Evolutionary conservation across 345 rosid species (phyloP).

Genomic region (Abelmoschus esculentus): DNA sequence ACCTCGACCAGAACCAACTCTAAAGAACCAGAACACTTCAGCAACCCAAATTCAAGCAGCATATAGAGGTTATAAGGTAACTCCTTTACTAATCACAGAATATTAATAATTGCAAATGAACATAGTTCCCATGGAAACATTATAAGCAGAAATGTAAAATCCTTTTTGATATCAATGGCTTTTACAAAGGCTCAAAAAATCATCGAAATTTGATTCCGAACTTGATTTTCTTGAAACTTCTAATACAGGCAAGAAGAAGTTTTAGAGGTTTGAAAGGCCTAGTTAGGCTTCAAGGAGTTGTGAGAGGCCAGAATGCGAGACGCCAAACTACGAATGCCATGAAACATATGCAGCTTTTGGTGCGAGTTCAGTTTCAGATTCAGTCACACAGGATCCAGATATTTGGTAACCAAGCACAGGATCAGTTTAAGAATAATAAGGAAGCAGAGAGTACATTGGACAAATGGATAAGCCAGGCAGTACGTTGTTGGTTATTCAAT

Average conservation of each 20-base stretch:
- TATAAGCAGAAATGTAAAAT: too few relatives aligned
- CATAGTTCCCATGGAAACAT: too few relatives aligned
- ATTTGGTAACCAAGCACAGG: conserved; percentile 69
- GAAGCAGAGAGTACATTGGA: conserved; percentile 48
- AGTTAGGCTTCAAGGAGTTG: conserved; percentile 95
- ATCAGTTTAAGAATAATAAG: conserved; percentile 25
- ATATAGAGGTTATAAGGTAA: conserved; percentile 82
- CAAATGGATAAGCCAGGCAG: conserved; percentile 48
- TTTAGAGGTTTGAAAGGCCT: conserved; percentile 89
- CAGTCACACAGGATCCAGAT: conserved; percentile 87
- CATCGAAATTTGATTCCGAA: neutral
- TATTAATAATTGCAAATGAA: too few relatives aligned
- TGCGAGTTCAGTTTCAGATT: conserved; percentile 90
- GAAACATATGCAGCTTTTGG: conserved; percentile 90
- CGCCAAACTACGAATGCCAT: conserved; percentile 83
- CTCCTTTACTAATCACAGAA: conserved; percentile 7
- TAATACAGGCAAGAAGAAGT: conserved; percentile 77
- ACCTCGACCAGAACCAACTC: conserved; percentile 58
- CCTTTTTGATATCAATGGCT: too few relatives aligned
- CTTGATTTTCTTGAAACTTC: conserved; percentile 7
- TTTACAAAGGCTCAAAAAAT: too few relatives aligned
- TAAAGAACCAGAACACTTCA: conserved; percentile 44
- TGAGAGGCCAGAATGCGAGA: conserved; percentile 79
- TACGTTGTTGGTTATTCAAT: conserved; percentile 22
- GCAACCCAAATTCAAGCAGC: conserved; percentile 87